phyloP scores from a whole-genome alignment of 83 land plant genomes.

The Picea mariana region DNA sequence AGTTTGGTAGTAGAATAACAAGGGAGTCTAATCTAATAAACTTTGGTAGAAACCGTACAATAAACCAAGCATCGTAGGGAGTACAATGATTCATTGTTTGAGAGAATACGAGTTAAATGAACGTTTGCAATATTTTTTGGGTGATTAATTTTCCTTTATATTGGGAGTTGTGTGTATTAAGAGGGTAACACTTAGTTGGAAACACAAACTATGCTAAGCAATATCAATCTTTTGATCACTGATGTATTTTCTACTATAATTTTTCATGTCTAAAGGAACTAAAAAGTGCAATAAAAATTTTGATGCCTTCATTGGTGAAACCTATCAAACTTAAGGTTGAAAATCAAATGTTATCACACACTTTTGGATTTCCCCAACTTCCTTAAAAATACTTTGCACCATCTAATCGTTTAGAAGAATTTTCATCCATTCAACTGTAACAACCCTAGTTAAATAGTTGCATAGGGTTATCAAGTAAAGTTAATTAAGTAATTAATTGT shows the following conservation, averaged over 20 bases:
- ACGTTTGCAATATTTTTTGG: not conserved
- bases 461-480: too few species aligned
- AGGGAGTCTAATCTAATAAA: slow-evolving; percentile 84
- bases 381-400: too few species aligned
- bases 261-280: not conserved
- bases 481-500: too few species aligned
- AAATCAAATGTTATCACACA: too few species aligned
- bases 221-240: not conserved
- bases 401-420: too few species aligned
- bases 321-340: not conserved
- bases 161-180: not conserved
- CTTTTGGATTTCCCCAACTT: too few species aligned
- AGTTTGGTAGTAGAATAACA: slow-evolving; percentile 97
- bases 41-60: slow-evolving; percentile 97
- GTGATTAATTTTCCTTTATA: not conserved
- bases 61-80: slow-evolving; percentile 91
- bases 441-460: too few species aligned
- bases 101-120: not conserved
- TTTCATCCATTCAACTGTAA: too few species aligned
- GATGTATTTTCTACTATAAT: not conserved
- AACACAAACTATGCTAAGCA: not conserved
- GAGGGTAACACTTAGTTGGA: not conserved
- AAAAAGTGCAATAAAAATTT: not conserved
- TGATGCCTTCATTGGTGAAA: not conserved
- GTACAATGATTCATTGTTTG: slow-evolving; percentile 34